Base-by-base conservation (phyloP, 805 yeast species). In the Nakazawaea ambrosiae region DNA sequence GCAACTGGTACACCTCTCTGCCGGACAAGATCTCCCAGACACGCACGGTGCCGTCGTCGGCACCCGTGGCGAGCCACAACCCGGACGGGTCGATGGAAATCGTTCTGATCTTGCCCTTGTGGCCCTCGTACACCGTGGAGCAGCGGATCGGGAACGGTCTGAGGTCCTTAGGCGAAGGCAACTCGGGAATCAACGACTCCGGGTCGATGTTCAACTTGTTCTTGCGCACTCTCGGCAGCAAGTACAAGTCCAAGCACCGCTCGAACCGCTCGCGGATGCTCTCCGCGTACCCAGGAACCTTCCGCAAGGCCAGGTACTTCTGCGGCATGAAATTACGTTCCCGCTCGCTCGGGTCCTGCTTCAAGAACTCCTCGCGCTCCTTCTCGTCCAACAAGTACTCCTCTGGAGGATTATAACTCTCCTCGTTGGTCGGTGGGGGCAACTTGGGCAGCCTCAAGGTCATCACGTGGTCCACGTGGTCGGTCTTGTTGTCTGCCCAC, bases 1-100 rank as follows among this genome's bases (percentile, higher is more conserved):
- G 46, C n/a, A 73, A 65, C 43, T 75, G 74, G 70, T 75, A 85
- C 36, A 90, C 85, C 66, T 90, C 94, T 61, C 98, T 79, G 33
- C 98, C 98, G 4, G 97, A 86, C 42, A 88, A 64, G 15, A 88
- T 80, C 64, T 92, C 98, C 97, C 98, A 92, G n/a, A 92, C 72
- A 49, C 96, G 74, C 5, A 92, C 89, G 14, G 89, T 74, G 39
- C 97, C 97, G 57, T 92, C 98, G 57, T 92, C 97, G 14, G 95
- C 84, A 41, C 97, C 98, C 3, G 98, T 92, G 16, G 98, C 98
- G 40, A 92, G 66, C 92, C 96, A 92, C 49, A 82, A 68, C 4
- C 98, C 98, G 23, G 78, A 68, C 35, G 96, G 95, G 55, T 90
- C 95, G 33, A 90, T 73, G 7, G 89, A 75, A 20, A 92, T 54